Conservation (phyloP, 1,284 basidiomycete species). For the Apiotrichum gamsii region DNA sequence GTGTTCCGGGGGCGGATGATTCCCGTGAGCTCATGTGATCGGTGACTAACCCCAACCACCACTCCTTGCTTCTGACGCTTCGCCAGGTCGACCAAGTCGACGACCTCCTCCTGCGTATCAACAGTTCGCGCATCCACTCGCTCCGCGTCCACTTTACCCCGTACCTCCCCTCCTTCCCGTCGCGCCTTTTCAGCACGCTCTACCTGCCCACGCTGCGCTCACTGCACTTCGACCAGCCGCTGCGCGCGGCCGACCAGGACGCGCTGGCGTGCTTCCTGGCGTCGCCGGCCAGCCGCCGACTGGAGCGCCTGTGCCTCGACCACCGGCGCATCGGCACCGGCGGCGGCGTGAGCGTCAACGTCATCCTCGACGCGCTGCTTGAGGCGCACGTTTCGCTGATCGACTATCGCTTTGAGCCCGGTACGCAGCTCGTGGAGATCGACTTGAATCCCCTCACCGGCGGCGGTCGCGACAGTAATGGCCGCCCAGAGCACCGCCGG, state of each 20-base stretch:
- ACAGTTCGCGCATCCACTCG: not conserved
- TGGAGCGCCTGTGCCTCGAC: not conserved
- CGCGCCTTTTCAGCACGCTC: not conserved
- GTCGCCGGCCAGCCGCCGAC: not conserved
- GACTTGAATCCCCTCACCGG: too few relatives aligned
- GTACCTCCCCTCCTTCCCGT: not conserved
- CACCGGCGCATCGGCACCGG: not conserved
- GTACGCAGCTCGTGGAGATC: too few relatives aligned
- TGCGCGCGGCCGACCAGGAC: not conserved
- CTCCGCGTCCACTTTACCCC: not conserved
- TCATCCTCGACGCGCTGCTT: too few relatives aligned
- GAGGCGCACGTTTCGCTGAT: too few relatives aligned
- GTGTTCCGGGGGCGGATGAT: not conserved
- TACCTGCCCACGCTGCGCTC: not conserved
- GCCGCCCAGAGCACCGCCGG: too few relatives aligned
- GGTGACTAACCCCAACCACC: too few relatives aligned
- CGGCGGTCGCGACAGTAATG: too few relatives aligned
- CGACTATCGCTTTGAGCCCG: too few relatives aligned
- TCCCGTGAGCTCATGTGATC: not conserved
- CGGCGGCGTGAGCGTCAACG: too few relatives aligned
- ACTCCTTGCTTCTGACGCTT: too few relatives aligned
- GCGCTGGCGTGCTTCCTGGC: not conserved
- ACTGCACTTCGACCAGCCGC: not conserved
- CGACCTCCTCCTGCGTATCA: slow-evolving; percentile 1
- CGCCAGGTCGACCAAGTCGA: not conserved